These are phyloP conservation scores for Thelonectria olida DNA, from an alignment of 2,329 filamentous ascomycete genomes.

Conservation along the genomic window DNA sequence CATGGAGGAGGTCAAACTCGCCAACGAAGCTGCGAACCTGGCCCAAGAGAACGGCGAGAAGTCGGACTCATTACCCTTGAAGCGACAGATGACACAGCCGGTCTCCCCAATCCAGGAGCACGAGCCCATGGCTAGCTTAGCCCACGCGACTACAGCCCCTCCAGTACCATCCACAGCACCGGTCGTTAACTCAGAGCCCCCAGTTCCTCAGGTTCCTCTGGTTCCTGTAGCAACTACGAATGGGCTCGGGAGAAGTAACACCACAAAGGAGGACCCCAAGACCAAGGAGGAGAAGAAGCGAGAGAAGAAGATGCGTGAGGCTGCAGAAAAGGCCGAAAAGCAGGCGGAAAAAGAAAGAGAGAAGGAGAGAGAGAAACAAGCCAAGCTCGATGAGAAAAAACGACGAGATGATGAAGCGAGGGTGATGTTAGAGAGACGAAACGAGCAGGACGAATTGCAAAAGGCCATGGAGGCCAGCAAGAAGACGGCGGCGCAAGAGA, in stretches of 20 bases:
- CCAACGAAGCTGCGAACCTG: conserved; percentile 65
- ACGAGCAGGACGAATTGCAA: conserved; percentile 70
- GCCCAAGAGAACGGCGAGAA: conserved; percentile 59
- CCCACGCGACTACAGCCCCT: conserved; percentile 74
- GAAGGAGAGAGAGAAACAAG: conserved; percentile 49
- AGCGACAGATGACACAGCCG: conserved; percentile 62
- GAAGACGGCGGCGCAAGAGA: conserved; percentile 65
- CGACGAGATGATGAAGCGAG: conserved; percentile 64
- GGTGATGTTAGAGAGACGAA: conserved; percentile 60
- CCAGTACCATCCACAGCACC: conserved; percentile 35
- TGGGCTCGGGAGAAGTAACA: conserved; percentile 33
- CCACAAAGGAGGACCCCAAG: conserved; percentile 45
- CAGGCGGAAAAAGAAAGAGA: conserved; percentile 52
- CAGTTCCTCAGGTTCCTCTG: conserved; percentile 26
- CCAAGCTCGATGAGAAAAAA: conserved; percentile 54
- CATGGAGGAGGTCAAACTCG: conserved; percentile 67
- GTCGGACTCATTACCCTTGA: conserved; percentile 55
- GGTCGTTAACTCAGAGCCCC: conserved; percentile 16
- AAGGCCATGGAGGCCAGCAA: conserved; percentile 74
- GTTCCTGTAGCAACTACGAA: conserved; percentile 23
- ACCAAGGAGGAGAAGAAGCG: conserved; percentile 70
- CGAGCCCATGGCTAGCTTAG: conserved; percentile 66
- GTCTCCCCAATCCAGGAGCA: conserved; percentile 55
- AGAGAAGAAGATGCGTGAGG: conserved; percentile 74
- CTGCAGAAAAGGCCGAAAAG: conserved; percentile 65